Percentiles rank a stretch among this genome's conserved stretches.
Evolutionary conservation across 257 asterid genomes (phyloP).

Genomic region (Petrea volubilis): DNA sequence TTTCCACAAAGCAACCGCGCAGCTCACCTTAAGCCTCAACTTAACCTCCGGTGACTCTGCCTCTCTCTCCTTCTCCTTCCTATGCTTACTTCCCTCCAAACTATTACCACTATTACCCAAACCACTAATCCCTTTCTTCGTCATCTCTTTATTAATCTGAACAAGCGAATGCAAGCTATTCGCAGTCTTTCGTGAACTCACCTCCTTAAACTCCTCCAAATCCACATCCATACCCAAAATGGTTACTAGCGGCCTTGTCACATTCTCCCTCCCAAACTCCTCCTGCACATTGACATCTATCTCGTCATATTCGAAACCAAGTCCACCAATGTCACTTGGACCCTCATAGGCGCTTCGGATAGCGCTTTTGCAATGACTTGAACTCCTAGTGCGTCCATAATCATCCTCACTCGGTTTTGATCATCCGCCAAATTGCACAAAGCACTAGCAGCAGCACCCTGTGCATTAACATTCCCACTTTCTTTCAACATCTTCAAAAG

Average conservation of each 20-base stretch:
- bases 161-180: constrained; percentile 42
- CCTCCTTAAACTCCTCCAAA: constrained; percentile 38
- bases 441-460: constrained; percentile 48
- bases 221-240: constrained; percentile 49
- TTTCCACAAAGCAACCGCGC: constrained; percentile 51
- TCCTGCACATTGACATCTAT: constrained; percentile 41
- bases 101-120: constrained; percentile 20
- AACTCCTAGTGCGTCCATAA: constrained; percentile 37
- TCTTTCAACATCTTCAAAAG: constrained; percentile 55
- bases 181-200: constrained; percentile 11
- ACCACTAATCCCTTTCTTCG: constrained; percentile 19
- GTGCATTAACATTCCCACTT: constrained; percentile 39
- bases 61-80: constrained; percentile 39
- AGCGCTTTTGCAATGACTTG: constrained; percentile 40
- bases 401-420: constrained; percentile 31
- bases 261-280: constrained; percentile 64
- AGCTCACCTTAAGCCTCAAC: constrained; percentile 41
- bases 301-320: constrained; percentile 47
- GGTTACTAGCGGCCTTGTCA: constrained; percentile 46
- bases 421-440: constrained; percentile 48
- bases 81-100: constrained; percentile 20
- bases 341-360: constrained; percentile 34
- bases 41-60: constrained; percentile 45
- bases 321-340: constrained; percentile 37
- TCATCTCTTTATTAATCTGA: constrained; percentile 35